Percentiles rank a stretch among this genome's conserved stretches.
Evolutionary conservation across 108 stramenopile genomes (phyloP).

Genomic region (Fragilariopsis cylindrus): DNA sequence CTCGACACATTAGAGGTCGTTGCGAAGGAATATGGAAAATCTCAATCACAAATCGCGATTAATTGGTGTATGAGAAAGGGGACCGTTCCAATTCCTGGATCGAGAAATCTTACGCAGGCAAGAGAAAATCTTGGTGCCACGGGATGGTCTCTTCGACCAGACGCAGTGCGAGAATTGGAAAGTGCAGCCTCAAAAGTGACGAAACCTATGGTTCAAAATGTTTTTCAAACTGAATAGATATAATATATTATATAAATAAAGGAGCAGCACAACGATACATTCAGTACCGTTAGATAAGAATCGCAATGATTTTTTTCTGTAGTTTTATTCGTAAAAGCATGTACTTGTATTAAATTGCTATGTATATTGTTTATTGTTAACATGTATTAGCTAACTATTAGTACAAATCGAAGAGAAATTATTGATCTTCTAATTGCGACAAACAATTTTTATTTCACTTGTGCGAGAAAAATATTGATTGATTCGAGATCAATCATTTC

Average conservation of each 20-base stretch:
- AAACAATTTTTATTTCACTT: too few species aligned
- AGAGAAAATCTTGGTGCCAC: slow-evolving; percentile 66
- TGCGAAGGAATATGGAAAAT: slow-evolving; percentile 66
- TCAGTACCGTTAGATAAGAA: too few species aligned
- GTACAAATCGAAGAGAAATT: too few species aligned
- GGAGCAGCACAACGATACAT: too few species aligned
- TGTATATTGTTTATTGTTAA: too few species aligned
- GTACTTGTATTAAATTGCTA: too few species aligned
- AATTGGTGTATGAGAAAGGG: slow-evolving; percentile 91
- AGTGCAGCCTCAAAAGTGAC: slow-evolving; percentile 55
- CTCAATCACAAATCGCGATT: slow-evolving; percentile 85
- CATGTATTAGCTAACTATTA: too few species aligned
- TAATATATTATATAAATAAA: neutral
- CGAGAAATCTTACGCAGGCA: slow-evolving; percentile 63
- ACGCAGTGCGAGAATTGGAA: slow-evolving; percentile 73
- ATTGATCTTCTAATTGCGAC: too few species aligned
- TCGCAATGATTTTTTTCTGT: too few species aligned
- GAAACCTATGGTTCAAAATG: slow-evolving; percentile 88
- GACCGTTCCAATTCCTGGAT: slow-evolving; percentile 85
- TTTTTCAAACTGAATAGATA: slow-evolving; percentile 76
- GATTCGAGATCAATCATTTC: too few species aligned
- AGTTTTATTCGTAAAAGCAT: too few species aligned
- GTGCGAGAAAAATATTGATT: too few species aligned
- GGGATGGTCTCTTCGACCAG: slow-evolving; percentile 62
- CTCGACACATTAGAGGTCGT: slow-evolving; percentile 67